These are phyloP conservation scores for Debaryomyces nepalensis DNA, from an alignment of 1,139 yeast species.

Conservation along the genomic window DNA sequence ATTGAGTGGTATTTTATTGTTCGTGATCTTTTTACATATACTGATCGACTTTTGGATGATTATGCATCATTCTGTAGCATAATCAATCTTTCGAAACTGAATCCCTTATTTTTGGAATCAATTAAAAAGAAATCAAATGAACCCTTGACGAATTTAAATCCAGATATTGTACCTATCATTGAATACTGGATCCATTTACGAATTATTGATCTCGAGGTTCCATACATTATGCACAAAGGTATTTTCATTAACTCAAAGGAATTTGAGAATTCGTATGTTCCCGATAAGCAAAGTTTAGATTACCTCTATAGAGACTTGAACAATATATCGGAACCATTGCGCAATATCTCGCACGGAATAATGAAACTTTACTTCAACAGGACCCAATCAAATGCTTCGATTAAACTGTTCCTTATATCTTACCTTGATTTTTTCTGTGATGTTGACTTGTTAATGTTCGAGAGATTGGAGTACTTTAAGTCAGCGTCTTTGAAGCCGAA, in stretches of 20 bases:
- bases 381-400: conserved; percentile 20
- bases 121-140: conserved; percentile 19
- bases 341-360: conserved; percentile 21
- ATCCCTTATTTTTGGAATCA: conserved; percentile 30
- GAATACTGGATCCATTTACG: conserved; percentile 38
- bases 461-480: conserved; percentile 16
- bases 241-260: conserved; percentile 23
- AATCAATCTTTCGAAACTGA: conserved; percentile 32
- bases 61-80: conserved; percentile 39
- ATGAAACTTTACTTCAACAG: conserved; percentile 35
- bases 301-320: conserved; percentile 23
- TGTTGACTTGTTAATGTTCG: conserved; percentile 18
- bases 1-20: conserved; percentile 37
- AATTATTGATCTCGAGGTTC: conserved; percentile 33
- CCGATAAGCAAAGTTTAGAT: conserved; percentile 26
- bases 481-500: too few species aligned
- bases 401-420: conserved; percentile 23
- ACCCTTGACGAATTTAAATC: conserved; percentile 9
- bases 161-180: conserved; percentile 27
- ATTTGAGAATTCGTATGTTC: conserved; percentile 32
- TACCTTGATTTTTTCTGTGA: conserved; percentile 30
- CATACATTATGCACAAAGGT: conserved; percentile 39
- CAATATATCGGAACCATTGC: conserved; percentile 19
- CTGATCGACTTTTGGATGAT: conserved; percentile 30
- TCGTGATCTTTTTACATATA: conserved; percentile 29